Evolutionary conservation across 2,329 filamentous ascomycete species (phyloP).

Genomic region (Fusarium graminum): DNA sequence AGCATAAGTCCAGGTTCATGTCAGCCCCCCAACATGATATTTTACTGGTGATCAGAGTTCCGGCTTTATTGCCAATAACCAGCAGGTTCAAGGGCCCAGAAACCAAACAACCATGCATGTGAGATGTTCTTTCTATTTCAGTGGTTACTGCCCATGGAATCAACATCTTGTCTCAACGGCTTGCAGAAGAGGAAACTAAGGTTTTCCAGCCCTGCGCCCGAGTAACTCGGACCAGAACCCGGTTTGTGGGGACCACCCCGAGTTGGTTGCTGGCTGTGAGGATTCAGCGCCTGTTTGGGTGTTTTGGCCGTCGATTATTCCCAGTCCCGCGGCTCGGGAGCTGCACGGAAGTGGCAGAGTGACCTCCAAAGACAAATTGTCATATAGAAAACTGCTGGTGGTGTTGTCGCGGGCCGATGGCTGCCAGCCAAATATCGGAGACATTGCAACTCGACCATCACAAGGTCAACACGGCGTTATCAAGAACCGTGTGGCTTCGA

Average conservation of each 20-base stretch:
- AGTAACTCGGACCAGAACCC: conserved; percentile 1
- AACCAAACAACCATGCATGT: conserved; percentile 15
- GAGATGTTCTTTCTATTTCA: conserved; percentile 13
- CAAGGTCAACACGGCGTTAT: not conserved
- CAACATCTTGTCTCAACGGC: conserved; percentile 15
- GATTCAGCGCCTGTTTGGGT: conserved; percentile 21
- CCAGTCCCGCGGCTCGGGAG: conserved; percentile 39
- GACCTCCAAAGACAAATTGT: conserved; percentile 15
- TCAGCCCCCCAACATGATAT: conserved; percentile 11
- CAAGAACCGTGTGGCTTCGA: conserved; percentile 21
- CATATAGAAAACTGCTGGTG: conserved; percentile 3
- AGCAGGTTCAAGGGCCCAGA: not conserved
- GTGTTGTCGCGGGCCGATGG: conserved; percentile 33
- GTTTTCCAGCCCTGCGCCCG: conserved; percentile 25
- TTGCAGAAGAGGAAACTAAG: conserved; percentile 14
- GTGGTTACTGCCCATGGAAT: not conserved
- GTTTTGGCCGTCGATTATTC: conserved; percentile 23
- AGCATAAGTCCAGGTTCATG: conserved; percentile 16
- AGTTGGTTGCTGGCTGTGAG: conserved; percentile 26
- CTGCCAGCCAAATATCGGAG: conserved; percentile 13
- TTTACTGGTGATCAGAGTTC: not conserved
- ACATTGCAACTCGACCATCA: conserved; percentile 3
- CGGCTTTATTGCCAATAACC: not conserved
- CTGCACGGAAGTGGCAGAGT: conserved; percentile 32
- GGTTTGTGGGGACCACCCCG: conserved; percentile 12